phyloP scores from a whole-genome alignment of 805 yeast genomes.

The Cyberlindnera maritima region DNA sequence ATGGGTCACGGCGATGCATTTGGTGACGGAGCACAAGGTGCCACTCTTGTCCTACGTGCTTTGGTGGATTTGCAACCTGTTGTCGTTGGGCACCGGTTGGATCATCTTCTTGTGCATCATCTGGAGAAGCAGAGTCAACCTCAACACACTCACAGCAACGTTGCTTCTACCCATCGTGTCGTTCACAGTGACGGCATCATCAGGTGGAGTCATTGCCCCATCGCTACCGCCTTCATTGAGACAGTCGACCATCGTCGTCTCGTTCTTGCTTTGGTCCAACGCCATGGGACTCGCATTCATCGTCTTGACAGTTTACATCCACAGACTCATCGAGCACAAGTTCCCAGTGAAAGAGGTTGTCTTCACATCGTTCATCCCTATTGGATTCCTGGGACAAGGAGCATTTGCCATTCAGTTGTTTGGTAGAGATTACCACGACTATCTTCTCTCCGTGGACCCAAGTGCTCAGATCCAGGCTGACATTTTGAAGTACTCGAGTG shows the following conservation, averaged over 20 bases:
- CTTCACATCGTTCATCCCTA: constrained; percentile 71
- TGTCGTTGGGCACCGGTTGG: constrained; percentile 61
- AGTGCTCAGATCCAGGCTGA: constrained; percentile 26
- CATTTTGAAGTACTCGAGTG: constrained; percentile 33
- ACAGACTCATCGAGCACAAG: constrained; percentile 56
- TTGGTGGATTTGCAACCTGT: constrained; percentile 69
- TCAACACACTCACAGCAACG: constrained; percentile 49
- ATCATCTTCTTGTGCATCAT: constrained; percentile 46
- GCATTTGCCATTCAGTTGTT: constrained; percentile 61
- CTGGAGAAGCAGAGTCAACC: constrained; percentile 31
- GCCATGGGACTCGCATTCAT: constrained; percentile 62
- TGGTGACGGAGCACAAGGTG: constrained; percentile 35
- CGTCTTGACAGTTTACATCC: constrained; percentile 53
- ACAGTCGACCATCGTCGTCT: constrained; percentile 50
- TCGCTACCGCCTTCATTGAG: constrained; percentile 45
- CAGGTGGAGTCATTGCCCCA: constrained; percentile 56
- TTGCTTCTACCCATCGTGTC: constrained; percentile 77
- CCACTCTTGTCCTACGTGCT: constrained; percentile 52
- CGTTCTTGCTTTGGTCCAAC: constrained; percentile 64
- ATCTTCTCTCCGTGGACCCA: constrained; percentile 17
- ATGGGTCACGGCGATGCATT: constrained; percentile 53
- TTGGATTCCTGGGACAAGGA: constrained; percentile 88
- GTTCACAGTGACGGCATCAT: constrained; percentile 68
- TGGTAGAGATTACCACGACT: constrained; percentile 40
- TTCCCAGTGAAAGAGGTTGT: constrained; percentile 54